Conservation (phyloP, 441 rosid genomes). For the Codiaeum variegatum region DNA sequence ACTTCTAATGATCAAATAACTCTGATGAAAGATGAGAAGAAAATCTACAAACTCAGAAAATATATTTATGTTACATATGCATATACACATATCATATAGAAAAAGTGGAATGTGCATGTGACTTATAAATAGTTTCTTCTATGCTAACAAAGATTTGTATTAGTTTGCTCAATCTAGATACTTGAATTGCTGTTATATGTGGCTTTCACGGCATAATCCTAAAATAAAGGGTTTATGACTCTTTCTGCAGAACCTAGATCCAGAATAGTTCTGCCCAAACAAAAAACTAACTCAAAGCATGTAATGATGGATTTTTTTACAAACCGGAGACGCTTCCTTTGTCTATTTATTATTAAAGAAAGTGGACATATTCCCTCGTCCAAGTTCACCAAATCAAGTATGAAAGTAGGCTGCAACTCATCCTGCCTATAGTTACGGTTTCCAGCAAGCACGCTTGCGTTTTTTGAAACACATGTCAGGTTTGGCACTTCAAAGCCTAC, state of each 20-base stretch:
- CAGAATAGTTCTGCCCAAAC: neutral
- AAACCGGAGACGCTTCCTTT: no score
- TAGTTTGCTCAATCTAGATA: neutral
- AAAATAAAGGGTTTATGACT: neutral
- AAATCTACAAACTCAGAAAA: neutral
- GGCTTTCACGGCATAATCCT: neutral
- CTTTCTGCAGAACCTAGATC: neutral
- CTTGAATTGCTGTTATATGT: neutral
- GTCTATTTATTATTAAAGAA: no score
- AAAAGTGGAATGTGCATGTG: neutral
- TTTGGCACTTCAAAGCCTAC: neutral
- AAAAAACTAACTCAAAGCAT: neutral
- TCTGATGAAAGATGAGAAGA: neutral
- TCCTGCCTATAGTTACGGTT: neutral
- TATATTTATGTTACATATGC: neutral
- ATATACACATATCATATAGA: neutral
- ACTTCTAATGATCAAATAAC: neutral
- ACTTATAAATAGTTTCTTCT: neutral
- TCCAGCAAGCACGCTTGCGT: neutral
- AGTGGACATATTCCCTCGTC: neutral
- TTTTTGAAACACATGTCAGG: neutral
- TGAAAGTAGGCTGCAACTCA: neutral
- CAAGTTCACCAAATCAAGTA: neutral
- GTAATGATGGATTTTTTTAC: neutral
- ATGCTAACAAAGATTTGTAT: neutral